A percentile compares a stretch with the other conserved stretches of the same genome.
These are phyloP conservation scores for Fomitopsis betulina DNA, from an alignment of 1,284 basidiomycete genomes.

Conservation along the genomic window DNA sequence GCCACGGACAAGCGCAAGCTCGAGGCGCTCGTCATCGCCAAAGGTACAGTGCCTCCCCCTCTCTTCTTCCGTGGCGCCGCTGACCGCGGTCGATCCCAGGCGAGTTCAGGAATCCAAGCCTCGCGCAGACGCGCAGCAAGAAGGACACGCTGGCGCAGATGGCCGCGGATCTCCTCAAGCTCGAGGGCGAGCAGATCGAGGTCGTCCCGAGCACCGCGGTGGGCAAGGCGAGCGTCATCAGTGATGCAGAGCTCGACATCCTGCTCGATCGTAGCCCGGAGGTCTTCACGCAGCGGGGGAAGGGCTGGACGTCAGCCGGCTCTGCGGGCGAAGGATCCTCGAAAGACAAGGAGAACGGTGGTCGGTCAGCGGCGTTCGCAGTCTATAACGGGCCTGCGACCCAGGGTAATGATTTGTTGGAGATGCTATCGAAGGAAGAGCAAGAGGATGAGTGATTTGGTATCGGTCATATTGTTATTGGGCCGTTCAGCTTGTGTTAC, in stretches of 20 bases:
- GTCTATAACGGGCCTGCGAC: constrained; percentile 75
- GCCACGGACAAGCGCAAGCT: constrained; percentile 88
- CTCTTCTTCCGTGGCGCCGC: constrained; percentile 4
- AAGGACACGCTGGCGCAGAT: constrained; percentile 73
- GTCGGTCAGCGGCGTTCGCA: constrained; percentile 61
- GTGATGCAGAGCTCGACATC: constrained; percentile 74
- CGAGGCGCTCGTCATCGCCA: constrained; percentile 92
- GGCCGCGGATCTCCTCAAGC: constrained; percentile 73
- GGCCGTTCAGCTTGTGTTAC: not conserved
- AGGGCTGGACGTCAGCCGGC: constrained; percentile 68
- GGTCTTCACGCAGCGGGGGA: constrained; percentile 73
- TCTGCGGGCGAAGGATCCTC: constrained; percentile 8
- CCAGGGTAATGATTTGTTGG: constrained; percentile 67
- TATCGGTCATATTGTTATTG: not conserved
- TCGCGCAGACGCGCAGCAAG: constrained; percentile 36
- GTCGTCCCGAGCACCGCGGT: constrained; percentile 75
- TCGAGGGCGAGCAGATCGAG: constrained; percentile 88
- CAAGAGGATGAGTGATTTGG: constrained; percentile 2
- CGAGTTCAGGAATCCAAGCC: constrained; percentile 73
- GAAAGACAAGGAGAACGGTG: constrained; percentile 32
- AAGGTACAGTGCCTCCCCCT: constrained; percentile 45
- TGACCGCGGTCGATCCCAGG: constrained; percentile 32
- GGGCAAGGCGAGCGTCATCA: constrained; percentile 69
- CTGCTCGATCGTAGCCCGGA: constrained; percentile 79
- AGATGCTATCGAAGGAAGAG: constrained; percentile 52